Evolutionary conservation across 2,329 filamentous ascomycete genomes (phyloP).

Genomic region (Emergomyces africanus): DNA sequence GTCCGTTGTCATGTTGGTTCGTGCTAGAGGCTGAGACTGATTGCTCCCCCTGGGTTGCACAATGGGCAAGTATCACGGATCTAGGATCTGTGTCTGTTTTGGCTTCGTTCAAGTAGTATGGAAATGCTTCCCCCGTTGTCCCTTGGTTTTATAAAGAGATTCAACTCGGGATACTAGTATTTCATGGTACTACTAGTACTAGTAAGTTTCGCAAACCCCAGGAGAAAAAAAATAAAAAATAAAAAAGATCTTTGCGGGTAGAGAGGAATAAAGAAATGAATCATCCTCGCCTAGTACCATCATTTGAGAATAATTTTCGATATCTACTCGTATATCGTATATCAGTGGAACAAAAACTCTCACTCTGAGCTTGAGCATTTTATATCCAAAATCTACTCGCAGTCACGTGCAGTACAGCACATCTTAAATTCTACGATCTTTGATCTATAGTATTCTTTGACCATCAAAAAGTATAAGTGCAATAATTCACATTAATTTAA

Average conservation of each 20-base stretch:
- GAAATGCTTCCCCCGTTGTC: background rate
- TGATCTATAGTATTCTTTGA: no score
- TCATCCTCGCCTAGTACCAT: background rate
- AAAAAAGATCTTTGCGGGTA: no score
- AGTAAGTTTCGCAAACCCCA: background rate
- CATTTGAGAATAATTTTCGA: background rate
- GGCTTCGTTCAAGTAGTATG: background rate
- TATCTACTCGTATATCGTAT: no score
- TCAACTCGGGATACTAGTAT: no score
- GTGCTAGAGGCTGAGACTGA: background rate
- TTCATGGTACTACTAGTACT: no score
- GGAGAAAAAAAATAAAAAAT: background rate
- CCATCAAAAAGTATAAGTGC: background rate
- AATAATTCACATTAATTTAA: background rate
- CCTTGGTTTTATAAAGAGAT: background rate
- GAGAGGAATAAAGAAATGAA: background rate
- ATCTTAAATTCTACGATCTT: no score
- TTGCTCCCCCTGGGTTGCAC: no score
- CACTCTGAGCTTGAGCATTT: no score
- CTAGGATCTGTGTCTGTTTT: background rate
- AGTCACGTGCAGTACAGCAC: no score
- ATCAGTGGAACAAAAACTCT: no score
- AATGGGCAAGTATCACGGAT: background rate
- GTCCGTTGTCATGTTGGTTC: background rate
- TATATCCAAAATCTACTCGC: no score